phyloP scores from a whole-genome alignment of 192 early-diverging fungal genomes.

The Backusella tarrabulga region DNA sequence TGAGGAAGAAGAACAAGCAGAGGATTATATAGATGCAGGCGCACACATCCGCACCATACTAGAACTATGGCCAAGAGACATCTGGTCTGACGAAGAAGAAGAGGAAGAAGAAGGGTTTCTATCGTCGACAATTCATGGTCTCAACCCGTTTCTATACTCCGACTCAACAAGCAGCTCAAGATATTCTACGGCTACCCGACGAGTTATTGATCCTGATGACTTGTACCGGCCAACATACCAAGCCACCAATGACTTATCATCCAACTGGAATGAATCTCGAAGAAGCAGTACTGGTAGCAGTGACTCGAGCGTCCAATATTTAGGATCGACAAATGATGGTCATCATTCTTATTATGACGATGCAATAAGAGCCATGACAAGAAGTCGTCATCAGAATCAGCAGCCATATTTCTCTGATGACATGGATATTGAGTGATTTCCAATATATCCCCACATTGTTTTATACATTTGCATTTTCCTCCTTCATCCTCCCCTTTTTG shows the following conservation, averaged over 20 bases:
- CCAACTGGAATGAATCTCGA: neutral
- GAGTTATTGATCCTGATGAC: neutral
- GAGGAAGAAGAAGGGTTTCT: neutral
- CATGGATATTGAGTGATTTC: neutral
- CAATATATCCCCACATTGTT: neutral
- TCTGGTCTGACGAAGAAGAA: neutral
- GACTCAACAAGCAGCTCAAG: neutral
- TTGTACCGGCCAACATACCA: no score
- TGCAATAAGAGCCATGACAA: neutral
- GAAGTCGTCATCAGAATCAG: neutral
- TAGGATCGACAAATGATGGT: neutral
- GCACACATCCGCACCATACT: neutral
- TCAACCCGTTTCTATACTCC: neutral
- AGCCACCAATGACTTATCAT: neutral
- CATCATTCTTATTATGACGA: neutral
- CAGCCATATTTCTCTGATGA: neutral
- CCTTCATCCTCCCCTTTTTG: neutral
- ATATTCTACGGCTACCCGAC: neutral
- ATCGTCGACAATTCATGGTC: neutral
- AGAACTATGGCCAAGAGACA: neutral
- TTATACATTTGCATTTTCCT: neutral
- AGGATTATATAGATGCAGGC: neutral
- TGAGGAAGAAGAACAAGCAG: neutral
- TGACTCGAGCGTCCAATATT: neutral
- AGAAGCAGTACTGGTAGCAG: neutral